Evolutionary conservation across 2,329 filamentous ascomycete genomes (phyloP), one percentile per base, ranked within the genome.

Genomic region (Ceratocystis huliohia): DNA sequence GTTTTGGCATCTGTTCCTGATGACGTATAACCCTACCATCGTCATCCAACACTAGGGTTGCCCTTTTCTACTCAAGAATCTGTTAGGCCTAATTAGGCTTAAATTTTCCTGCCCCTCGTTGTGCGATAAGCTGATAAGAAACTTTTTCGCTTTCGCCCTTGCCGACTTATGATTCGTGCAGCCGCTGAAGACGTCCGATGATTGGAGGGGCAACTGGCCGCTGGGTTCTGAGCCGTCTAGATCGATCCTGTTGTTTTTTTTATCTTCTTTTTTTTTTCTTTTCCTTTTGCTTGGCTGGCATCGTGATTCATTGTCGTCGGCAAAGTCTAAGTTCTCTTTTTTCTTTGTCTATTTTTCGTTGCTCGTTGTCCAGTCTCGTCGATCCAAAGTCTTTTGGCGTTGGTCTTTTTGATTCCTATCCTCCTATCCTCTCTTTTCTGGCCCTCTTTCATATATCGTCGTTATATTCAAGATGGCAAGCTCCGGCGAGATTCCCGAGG

Each of bases 111-210:
- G 63, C 63, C 62, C 63, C 66, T 65, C 66, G 63, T 65, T 61
- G 15, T 5, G 5, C 33, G 66, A 67, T 65, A 67, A 67, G 66
- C 45, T 30, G 63, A 67, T 65, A 67, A 67, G 57, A 65, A 67
- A 63, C 59, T 65, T 65, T 67, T 65, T 67, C 65, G 61, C 65
- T 57, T 44, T 41, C 56, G 50, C 41, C 28, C 41, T 17, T 53
- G 48, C n/a, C 63, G 41, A 44, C 56, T 44, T 65, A 44, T 65
- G 30, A 15, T 53, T 56, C 30, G 30, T 56, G 25, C 30, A 28
- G 48, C 25, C 28, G 28, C 30, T 20, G 46, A 61, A 28, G 22
- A 33, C 41, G 17, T 17, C 15, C 6, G n/a, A 46, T 61, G 41
- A 48, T 61, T 61, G 64, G 57, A 61, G 56, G 45, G n/a, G 57